These are phyloP conservation scores for Hypoxylon sp. DNA, from an alignment of 2,329 filamentous ascomycete species.

Conservation along the genomic window DNA sequence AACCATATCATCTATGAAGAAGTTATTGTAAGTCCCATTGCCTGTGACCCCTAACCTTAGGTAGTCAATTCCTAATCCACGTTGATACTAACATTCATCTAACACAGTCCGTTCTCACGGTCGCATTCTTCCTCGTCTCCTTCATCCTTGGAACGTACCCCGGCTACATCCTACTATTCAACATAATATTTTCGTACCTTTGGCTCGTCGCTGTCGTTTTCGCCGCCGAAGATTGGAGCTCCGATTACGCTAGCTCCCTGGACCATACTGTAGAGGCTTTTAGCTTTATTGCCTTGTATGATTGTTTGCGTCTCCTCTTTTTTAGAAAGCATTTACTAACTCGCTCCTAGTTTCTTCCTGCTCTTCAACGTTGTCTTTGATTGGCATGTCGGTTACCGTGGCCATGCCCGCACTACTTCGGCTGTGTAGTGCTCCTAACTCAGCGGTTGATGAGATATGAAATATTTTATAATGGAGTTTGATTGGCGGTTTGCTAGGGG, in stretches of 20 bases:
- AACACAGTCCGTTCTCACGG: slow-evolving; percentile 50
- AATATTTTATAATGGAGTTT: background rate
- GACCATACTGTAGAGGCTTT: slow-evolving; percentile 51
- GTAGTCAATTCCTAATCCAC: background rate
- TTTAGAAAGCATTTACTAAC: slow-evolving; percentile 10
- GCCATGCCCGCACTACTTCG: slow-evolving; percentile 37
- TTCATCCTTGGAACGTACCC: slow-evolving; percentile 48
- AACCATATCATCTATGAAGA: slow-evolving; percentile 49
- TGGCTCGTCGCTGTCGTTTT: slow-evolving; percentile 52
- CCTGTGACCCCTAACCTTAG: background rate
- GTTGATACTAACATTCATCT: slow-evolving; percentile 10
- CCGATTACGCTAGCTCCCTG: slow-evolving; percentile 39
- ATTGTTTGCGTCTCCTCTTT: slow-evolving; percentile 6
- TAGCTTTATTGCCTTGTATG: slow-evolving; percentile 53
- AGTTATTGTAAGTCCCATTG: slow-evolving; percentile 49
- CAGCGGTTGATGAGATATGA: slow-evolving; percentile 1
- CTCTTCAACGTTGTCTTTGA: slow-evolving; percentile 52
- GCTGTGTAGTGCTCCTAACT: slow-evolving; percentile 41
- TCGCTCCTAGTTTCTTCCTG: slow-evolving; percentile 47
- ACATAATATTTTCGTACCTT: slow-evolving; percentile 53
- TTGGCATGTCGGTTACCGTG: slow-evolving; percentile 50
- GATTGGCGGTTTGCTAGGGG: background rate
- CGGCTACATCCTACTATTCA: slow-evolving; percentile 49
- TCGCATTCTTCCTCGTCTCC: slow-evolving; percentile 49
- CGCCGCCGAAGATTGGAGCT: slow-evolving; percentile 47